These are phyloP conservation scores for Arthroderma sp. DNA, from an alignment of 2,329 filamentous ascomycete species.

Conservation along the genomic window DNA sequence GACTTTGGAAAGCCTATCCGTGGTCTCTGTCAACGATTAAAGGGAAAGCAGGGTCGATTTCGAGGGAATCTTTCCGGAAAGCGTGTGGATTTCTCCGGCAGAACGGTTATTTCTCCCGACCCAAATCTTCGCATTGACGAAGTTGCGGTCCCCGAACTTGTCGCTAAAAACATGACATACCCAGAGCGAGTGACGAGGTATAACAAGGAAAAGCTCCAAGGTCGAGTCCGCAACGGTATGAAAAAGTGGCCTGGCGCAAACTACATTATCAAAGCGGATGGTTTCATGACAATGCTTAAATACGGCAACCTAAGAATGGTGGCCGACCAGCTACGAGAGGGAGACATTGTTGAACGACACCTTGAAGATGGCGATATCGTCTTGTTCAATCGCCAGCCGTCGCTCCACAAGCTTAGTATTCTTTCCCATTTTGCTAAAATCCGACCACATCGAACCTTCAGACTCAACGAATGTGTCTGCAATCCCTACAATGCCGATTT, in stretches of 20 bases:
- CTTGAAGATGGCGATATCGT: slow-evolving; percentile 92
- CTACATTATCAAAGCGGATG: slow-evolving; percentile 56
- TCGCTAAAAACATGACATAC: slow-evolving; percentile 95
- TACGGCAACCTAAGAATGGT: slow-evolving; percentile 58
- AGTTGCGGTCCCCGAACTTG: slow-evolving; percentile 77
- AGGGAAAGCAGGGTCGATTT: slow-evolving; percentile 95
- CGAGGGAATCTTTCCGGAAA: slow-evolving; percentile 95
- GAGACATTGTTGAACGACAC: slow-evolving; percentile 87
- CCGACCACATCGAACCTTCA: slow-evolving; percentile 87
- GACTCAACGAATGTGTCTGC: slow-evolving; percentile 95
- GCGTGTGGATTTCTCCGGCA: slow-evolving; percentile 93
- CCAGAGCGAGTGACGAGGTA: slow-evolving; percentile 75
- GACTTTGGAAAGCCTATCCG: slow-evolving; percentile 79
- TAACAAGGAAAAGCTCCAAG: slow-evolving; percentile 69
- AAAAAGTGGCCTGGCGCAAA: slow-evolving; percentile 81
- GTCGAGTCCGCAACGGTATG: slow-evolving; percentile 62
- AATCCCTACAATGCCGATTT: slow-evolving; percentile 98
- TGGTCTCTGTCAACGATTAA: slow-evolving; percentile 87
- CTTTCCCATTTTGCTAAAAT: slow-evolving; percentile 91
- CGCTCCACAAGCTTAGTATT: slow-evolving; percentile 96
- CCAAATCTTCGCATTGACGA: slow-evolving; percentile 88
- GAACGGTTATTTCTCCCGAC: slow-evolving; percentile 95
- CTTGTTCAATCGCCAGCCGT: slow-evolving; percentile 94
- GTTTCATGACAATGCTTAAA: slow-evolving; percentile 61
- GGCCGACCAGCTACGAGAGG: slow-evolving; percentile 63